Percentiles rank a stretch among this genome's conserved stretches.
These are phyloP conservation scores for Syzygium grande DNA, from an alignment of 345 rosid species.

Conservation along the genomic window DNA sequence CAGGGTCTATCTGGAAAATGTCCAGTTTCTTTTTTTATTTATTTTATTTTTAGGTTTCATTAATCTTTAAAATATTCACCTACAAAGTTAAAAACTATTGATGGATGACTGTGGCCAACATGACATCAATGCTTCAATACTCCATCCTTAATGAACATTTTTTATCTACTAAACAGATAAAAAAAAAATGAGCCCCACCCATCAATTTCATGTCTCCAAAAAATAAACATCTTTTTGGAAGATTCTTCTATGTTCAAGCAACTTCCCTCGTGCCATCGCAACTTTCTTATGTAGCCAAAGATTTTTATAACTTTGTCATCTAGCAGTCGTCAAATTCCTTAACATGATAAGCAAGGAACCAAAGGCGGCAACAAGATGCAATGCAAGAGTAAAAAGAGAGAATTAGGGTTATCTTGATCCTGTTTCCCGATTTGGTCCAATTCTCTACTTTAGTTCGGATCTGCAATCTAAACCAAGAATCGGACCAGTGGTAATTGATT, in stretches of 20 bases:
- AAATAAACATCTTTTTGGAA: not conserved
- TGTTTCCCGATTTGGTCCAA: fast-evolving
- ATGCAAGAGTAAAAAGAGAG: not conserved
- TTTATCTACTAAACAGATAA: not conserved
- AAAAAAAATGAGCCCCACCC: fast-evolving
- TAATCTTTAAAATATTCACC: not conserved
- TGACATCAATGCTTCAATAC: not conserved
- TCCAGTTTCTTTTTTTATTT: not conserved
- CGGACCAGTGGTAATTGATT: no score
- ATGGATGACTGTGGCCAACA: not conserved
- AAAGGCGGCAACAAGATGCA: not conserved
- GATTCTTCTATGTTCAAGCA: not conserved
- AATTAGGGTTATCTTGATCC: not conserved
- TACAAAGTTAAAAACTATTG: not conserved
- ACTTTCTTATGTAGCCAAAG: not conserved
- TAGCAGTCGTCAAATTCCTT: not conserved
- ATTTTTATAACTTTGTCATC: not conserved
- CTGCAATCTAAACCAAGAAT: no score
- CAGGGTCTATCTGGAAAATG: fast-evolving
- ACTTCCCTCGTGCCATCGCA: not conserved
- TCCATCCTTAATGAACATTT: not conserved
- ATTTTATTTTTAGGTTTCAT: not conserved
- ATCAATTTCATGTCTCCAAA: not conserved
- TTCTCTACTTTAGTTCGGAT: fast-evolving
- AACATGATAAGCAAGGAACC: not conserved